phyloP scores from a whole-genome alignment of 2,329 filamentous ascomycete species.

The Fusarium napiforme region DNA sequence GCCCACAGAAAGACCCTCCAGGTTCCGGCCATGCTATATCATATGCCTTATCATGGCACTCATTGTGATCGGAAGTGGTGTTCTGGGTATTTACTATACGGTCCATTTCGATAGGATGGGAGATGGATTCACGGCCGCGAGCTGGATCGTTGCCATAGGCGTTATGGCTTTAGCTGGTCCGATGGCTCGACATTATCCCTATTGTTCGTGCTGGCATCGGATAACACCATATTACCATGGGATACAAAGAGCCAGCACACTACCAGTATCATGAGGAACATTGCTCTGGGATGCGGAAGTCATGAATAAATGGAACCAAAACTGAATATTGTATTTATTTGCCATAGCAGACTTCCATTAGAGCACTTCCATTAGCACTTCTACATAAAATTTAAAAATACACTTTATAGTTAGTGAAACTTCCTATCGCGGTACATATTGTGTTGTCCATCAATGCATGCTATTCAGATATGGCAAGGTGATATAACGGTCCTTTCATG shows the following conservation, averaged over 20 bases:
- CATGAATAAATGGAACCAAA: fast-evolving
- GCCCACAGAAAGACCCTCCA: neutral
- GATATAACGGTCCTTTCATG: fast-evolving
- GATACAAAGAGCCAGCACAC: too few relatives aligned
- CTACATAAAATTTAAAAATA: neutral
- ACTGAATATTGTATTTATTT: neutral
- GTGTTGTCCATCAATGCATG: fast-evolving
- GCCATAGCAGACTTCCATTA: neutral
- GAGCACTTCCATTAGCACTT: neutral
- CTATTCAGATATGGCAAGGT: fast-evolving
- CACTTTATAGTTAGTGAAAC: neutral
- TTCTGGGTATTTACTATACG: neutral
- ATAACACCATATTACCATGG: too few relatives aligned
- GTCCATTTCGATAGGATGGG: neutral
- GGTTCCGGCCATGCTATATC: neutral
- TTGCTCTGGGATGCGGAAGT: fast-evolving
- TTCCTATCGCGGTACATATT: neutral
- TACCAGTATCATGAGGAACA: too few relatives aligned
- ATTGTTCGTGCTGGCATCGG: too few relatives aligned
- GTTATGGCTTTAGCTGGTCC: neutral
- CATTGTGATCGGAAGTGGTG: neutral
- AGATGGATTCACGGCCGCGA: neutral
- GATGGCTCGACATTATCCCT: neutral
- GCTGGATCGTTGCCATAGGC: neutral
- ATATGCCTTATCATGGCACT: neutral